Evolutionary conservation across 192 early-diverging fungal genomes (phyloP).

Genomic region (Podila clonocystis): DNA sequence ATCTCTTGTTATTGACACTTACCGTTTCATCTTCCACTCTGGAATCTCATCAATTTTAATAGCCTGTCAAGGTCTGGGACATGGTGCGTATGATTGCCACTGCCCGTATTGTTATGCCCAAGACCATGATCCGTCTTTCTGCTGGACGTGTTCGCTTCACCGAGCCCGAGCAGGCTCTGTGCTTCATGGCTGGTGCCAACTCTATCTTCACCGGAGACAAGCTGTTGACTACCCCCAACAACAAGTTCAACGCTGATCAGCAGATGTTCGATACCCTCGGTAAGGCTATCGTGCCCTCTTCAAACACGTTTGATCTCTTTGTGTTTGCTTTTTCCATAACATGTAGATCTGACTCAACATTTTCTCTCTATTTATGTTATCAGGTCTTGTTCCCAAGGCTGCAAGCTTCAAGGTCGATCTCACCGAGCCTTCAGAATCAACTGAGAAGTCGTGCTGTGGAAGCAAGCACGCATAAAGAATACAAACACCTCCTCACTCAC

Average conservation of each 20-base stretch:
- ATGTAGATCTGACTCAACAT: slow-evolving; percentile 1
- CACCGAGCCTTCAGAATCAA: slow-evolving; percentile 25
- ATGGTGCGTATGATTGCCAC: slow-evolving; percentile 89
- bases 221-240: slow-evolving; percentile 84
- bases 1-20: background rate
- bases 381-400: slow-evolving; percentile 48
- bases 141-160: slow-evolving; percentile 81
- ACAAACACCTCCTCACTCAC: background rate
- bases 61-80: slow-evolving; percentile 82
- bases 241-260: slow-evolving; percentile 73
- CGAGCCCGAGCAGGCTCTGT: slow-evolving; percentile 74
- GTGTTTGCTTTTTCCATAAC: background rate
- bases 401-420: slow-evolving; percentile 53
- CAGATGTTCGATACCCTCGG: slow-evolving; percentile 76
- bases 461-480: slow-evolving; percentile 38
- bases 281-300: slow-evolving; percentile 2
- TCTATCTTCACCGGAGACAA: slow-evolving; percentile 88
- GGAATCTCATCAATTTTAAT: slow-evolving; percentile 7
- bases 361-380: background rate
- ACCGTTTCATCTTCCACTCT: background rate
- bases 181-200: slow-evolving; percentile 88
- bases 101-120: slow-evolving; percentile 83
- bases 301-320: background rate
- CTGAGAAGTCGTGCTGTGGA: slow-evolving; percentile 37
- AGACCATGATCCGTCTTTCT: slow-evolving; percentile 79